Evolutionary conservation across 805 yeast species (phyloP), one percentile per base, ranked within the genome.

Genomic region (Kuraishia cidri): DNA sequence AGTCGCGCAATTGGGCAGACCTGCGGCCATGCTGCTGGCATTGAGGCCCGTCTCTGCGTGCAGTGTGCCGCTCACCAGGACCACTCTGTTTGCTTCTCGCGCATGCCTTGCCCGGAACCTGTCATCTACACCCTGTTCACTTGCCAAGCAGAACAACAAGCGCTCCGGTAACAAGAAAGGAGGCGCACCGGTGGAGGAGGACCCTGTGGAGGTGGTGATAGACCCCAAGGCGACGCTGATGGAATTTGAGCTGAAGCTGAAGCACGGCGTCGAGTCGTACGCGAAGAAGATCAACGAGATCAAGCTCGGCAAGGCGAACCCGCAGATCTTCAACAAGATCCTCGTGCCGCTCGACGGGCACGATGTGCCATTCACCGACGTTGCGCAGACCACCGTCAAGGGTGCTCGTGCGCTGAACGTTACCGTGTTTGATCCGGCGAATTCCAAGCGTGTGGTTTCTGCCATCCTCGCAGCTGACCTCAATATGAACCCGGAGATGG

Each of bases 381-480:
- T 85, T 19, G 95, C 95, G 1, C 79, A 78, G 39, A 79, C 90
- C 3, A 60, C 80, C 1, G 43, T 74, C 33, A 79, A 79, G 43
- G 92, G 90, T 5, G 62, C 67, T 18, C 69, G 83, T 44, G 66
- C 74, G 43, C 62, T 85, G 33, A 56, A 72, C 21, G 72, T 90
- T n/a, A 86, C 95, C 0, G 88, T 87, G 2, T 90, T 80, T 54
- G 96, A 90, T 47, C 94, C 95, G 5, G 67, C 66, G 32, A 69
- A 83, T 42, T 67, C 75, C 25, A 80, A 84, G 44, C 66, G 71
- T 38, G 71, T 90, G 19, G 68, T 81, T 19, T 76, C 86, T 33
- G 67, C 88, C 0, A 75, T 90, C 13, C 53, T 85, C 38, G 79
- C 72, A 1, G 65, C 88, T 0, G 71, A 72, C 7, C 58, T 84